Conservation (phyloP, 495 filamentous ascomycete genomes). For the Neurospora pannonica region DNA sequence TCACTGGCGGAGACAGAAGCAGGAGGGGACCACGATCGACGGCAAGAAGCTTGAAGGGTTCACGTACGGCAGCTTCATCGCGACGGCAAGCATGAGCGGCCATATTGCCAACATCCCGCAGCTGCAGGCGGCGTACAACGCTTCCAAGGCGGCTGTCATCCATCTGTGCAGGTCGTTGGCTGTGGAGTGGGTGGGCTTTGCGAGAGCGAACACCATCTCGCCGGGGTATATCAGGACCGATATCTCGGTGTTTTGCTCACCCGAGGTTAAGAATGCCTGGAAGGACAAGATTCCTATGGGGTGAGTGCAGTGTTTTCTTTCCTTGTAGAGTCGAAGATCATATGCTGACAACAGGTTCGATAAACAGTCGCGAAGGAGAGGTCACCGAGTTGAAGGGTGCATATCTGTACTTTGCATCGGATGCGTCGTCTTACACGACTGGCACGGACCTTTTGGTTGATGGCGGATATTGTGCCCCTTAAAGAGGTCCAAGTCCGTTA, state of each 20-base stretch:
- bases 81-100: constrained; percentile 72
- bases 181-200: constrained; percentile 81
- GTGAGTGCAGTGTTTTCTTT: constrained; percentile 24
- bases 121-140: constrained; percentile 78
- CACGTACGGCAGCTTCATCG: constrained; percentile 62
- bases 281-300: constrained; percentile 79
- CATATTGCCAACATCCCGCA: constrained; percentile 87
- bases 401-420: constrained; percentile 78
- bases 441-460: constrained; percentile 71
- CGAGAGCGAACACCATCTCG: constrained; percentile 71
- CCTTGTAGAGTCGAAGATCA: background rate
- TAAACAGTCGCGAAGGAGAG: constrained; percentile 53
- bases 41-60: constrained; percentile 60
- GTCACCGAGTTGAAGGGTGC: constrained; percentile 77
- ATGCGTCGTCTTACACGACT: constrained; percentile 78
- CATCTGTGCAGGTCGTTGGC: constrained; percentile 80
- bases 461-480: constrained; percentile 48
- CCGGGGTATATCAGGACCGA: constrained; percentile 86
- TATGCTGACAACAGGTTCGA: background rate
- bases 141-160: constrained; percentile 75
- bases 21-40: constrained; percentile 54
- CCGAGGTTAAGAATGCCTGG: constrained; percentile 66
- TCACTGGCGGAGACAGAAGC: constrained; percentile 51
- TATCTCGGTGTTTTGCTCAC: constrained; percentile 62
- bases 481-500: background rate